phyloP scores from a whole-genome alignment of 2,329 filamentous ascomycete species.

The Ascochyta pisi region DNA sequence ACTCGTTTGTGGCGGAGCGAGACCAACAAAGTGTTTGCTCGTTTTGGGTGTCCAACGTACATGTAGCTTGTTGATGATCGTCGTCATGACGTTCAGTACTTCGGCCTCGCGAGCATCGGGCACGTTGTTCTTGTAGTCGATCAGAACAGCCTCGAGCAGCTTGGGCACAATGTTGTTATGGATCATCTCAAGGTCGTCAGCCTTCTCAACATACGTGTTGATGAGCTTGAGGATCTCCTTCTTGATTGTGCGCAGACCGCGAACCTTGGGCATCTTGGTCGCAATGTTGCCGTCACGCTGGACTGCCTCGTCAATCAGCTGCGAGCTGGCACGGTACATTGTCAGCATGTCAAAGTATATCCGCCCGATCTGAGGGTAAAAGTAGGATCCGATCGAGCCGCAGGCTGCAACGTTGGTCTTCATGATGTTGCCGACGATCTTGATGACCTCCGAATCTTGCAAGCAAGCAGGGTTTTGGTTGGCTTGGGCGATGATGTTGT shows the following conservation, averaged over 20 bases:
- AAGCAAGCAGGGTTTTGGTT: conserved; percentile 84
- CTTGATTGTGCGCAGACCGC: conserved; percentile 95
- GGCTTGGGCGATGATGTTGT: conserved; percentile 88
- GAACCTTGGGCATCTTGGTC: conserved; percentile 96
- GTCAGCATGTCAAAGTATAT: conserved; percentile 99
- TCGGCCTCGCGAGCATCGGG: conserved; percentile 94
- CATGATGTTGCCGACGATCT: conserved; percentile 99
- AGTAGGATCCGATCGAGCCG: conserved; percentile 94
- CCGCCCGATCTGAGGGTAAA: conserved; percentile 95
- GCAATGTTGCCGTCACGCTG: conserved; percentile 89
- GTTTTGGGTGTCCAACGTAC: conserved; percentile 71
- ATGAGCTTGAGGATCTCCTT: conserved; percentile 99
- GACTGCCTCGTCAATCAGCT: conserved; percentile 92
- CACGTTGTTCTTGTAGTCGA: conserved; percentile 97
- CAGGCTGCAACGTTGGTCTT: conserved; percentile 99
- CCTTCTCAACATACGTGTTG: conserved; percentile 97
- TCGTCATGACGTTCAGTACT: conserved; percentile 96
- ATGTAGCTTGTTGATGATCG: conserved; percentile 94
- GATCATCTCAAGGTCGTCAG: conserved; percentile 93
- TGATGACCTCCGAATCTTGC: conserved; percentile 93
- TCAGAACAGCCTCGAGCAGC: conserved; percentile 87
- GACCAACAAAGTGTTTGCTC: conserved; percentile 57
- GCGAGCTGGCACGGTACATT: conserved; percentile 98
- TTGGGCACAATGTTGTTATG: conserved; percentile 95
- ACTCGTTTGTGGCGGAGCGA: conserved; percentile 28